phyloP scores from a whole-genome alignment of 2,329 filamentous ascomycete species.

The Sclerotinia trifoliorum region DNA sequence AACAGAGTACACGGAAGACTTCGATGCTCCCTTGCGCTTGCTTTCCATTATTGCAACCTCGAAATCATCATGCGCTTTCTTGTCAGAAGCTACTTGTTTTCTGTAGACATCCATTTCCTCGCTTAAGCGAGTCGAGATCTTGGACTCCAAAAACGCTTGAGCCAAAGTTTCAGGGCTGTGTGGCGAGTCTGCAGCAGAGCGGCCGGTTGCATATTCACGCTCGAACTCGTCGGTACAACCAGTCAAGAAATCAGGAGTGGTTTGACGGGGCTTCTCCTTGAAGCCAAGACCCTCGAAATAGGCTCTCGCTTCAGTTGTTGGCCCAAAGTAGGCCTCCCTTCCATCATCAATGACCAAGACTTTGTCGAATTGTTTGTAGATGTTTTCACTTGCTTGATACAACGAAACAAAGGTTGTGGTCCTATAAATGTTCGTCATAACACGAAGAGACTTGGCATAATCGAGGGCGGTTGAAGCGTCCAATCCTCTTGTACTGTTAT shows the following conservation, averaged over 20 bases:
- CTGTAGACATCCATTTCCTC: conserved; percentile 70
- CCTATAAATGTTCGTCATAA: conserved; percentile 75
- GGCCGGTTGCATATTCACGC: conserved; percentile 68
- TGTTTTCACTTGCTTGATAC: conserved; percentile 68
- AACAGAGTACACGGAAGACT: conserved; percentile 76
- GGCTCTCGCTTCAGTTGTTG: conserved; percentile 57
- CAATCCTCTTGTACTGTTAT: conserved; percentile 77
- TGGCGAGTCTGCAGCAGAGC: conserved; percentile 64
- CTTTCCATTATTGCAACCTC: conserved; percentile 71
- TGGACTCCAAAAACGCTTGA: conserved; percentile 67
- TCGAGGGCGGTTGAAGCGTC: conserved; percentile 78
- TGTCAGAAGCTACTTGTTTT: conserved; percentile 59
- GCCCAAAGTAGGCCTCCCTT: conserved; percentile 64
- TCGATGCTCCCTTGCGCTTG: conserved; percentile 70
- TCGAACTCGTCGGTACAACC: conserved; percentile 70
- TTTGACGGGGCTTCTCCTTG: conserved; percentile 54
- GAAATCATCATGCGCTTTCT: conserved; percentile 72
- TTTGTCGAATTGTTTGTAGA: conserved; percentile 76
- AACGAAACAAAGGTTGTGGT: conserved; percentile 67
- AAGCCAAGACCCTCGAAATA: conserved; percentile 68
- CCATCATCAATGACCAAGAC: conserved; percentile 75
- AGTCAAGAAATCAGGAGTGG: conserved; percentile 76
- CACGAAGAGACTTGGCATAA: conserved; percentile 67
- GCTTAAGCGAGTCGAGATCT: conserved; percentile 54
- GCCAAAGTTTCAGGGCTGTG: conserved; percentile 65